Conservation (phyloP, 106 monocot genomes). For the Dendrobium chrysotoxum region DNA sequence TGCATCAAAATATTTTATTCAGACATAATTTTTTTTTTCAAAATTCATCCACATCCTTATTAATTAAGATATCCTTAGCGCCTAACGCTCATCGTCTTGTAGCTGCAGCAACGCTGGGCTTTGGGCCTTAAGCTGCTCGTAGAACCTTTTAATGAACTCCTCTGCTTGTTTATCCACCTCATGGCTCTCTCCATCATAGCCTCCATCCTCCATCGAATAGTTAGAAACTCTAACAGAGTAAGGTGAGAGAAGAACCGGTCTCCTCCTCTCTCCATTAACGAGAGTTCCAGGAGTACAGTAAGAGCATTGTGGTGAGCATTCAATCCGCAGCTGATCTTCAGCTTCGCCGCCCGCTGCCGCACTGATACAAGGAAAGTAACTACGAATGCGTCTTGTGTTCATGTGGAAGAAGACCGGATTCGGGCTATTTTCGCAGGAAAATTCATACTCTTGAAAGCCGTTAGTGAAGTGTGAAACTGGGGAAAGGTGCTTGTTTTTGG, state of each 20-base stretch:
- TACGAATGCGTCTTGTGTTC: constrained; percentile 24
- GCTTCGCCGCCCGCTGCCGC: constrained; percentile 8
- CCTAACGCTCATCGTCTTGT: neutral
- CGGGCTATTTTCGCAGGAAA: constrained; percentile 62
- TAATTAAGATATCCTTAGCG: neutral
- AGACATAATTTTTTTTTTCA: too few species aligned
- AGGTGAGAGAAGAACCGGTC: neutral
- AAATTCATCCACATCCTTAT: neutral
- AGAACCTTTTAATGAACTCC: constrained; percentile 22
- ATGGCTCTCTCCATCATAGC: neutral
- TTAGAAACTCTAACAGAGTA: neutral
- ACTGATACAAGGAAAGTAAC: constrained; percentile 44
- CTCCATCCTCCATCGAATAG: constrained; percentile 3
- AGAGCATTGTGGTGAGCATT: neutral
- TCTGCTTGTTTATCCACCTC: constrained; percentile 18
- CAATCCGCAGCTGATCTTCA: neutral
- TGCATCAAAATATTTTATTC: too few species aligned
- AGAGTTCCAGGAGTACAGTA: neutral
- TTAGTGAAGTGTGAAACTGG: neutral
- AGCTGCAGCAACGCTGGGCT: neutral
- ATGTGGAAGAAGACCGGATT: constrained; percentile 17
- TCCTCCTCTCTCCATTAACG: neutral
- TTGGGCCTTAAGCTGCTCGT: constrained; percentile 17
- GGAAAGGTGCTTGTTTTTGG: constrained; percentile 18
- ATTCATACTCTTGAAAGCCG: constrained; percentile 52